A percentile compares a stretch with the other conserved stretches of the same genome.
phyloP scores from a whole-genome alignment of 1,284 basidiomycete genomes.

The Cutaneotrichosporon cutaneum region DNA sequence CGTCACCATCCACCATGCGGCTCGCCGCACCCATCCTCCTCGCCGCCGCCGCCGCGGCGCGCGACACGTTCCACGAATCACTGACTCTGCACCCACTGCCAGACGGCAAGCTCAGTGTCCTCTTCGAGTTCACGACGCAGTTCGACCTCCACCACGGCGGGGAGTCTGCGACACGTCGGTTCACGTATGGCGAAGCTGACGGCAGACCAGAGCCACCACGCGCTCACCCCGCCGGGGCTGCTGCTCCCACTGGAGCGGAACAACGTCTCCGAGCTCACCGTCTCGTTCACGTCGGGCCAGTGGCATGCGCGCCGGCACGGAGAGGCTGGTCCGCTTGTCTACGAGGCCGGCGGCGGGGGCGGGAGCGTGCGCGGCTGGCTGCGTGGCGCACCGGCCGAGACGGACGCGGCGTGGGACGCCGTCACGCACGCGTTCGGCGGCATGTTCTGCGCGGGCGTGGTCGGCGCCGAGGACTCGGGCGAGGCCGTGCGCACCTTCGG shows the following conservation, averaged over 20 bases:
- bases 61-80: constrained; percentile 58
- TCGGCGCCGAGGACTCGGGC: constrained; percentile 62
- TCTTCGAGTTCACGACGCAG: constrained; percentile 77
- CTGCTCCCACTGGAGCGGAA: constrained; percentile 82
- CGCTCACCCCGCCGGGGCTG: constrained; percentile 77
- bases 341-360: constrained; percentile 72
- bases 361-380: constrained; percentile 91
- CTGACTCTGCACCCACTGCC: constrained; percentile 70
- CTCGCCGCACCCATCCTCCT: background rate
- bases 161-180: constrained; percentile 9
- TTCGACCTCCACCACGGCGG: constrained; percentile 42
- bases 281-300: constrained; percentile 82
- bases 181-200: background rate
- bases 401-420: constrained; percentile 76
- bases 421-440: constrained; percentile 87
- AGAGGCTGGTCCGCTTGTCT: constrained; percentile 58
- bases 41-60: background rate
- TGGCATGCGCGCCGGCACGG: constrained; percentile 90
- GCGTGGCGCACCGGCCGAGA: constrained; percentile 43
- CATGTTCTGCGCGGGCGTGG: constrained; percentile 80
- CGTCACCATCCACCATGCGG: constrained; percentile 7
- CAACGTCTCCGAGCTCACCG: constrained; percentile 78
- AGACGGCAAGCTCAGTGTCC: constrained; percentile 78
- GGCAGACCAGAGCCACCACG: constrained; percentile 70
- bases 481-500: constrained; percentile 51